Percentiles rank a stretch among this genome's conserved stretches.
phyloP scores from a whole-genome alignment of 2,329 filamentous ascomycete species.

The Malbranchea zuffiana region DNA sequence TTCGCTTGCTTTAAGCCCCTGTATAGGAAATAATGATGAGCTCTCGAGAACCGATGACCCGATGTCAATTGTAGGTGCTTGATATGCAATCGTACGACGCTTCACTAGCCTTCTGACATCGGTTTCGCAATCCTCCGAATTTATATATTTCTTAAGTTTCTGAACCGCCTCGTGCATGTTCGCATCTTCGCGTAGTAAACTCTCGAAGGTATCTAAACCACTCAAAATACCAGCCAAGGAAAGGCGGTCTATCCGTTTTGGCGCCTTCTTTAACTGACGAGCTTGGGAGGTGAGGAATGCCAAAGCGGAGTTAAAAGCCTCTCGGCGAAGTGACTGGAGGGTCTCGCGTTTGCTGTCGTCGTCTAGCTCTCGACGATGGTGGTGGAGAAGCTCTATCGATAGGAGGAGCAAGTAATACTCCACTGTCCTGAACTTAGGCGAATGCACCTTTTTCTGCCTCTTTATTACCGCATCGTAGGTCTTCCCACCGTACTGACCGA shows the following conservation, averaged over 20 bases:
- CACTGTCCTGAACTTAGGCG: conserved; percentile 26
- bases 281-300: conserved; percentile 28
- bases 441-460: conserved; percentile 23
- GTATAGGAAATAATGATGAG: conserved; percentile 26
- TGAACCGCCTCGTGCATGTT: conserved; percentile 28
- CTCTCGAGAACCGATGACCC: conserved; percentile 15
- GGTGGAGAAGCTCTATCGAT: conserved; percentile 27
- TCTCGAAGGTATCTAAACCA: conserved; percentile 32
- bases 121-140: conserved; percentile 23
- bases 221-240: conserved; percentile 27
- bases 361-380: conserved; percentile 23
- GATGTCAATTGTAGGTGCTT: conserved; percentile 13
- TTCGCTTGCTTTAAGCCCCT: conserved; percentile 29
- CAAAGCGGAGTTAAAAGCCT: conserved; percentile 26
- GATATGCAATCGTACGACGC: conserved; percentile 26
- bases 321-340: conserved; percentile 24
- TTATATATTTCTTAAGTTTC: conserved; percentile 27
- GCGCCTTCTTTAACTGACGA: conserved; percentile 24
- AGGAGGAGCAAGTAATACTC: conserved; percentile 28
- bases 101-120: conserved; percentile 23
- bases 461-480: conserved; percentile 24
- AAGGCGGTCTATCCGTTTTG: conserved; percentile 22
- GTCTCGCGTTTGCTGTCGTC: conserved; percentile 22
- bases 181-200: conserved; percentile 24
- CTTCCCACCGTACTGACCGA: conserved; percentile 26